Base-by-base conservation (phyloP, 257 asterid species). In the Knoxia roxburghii region DNA sequence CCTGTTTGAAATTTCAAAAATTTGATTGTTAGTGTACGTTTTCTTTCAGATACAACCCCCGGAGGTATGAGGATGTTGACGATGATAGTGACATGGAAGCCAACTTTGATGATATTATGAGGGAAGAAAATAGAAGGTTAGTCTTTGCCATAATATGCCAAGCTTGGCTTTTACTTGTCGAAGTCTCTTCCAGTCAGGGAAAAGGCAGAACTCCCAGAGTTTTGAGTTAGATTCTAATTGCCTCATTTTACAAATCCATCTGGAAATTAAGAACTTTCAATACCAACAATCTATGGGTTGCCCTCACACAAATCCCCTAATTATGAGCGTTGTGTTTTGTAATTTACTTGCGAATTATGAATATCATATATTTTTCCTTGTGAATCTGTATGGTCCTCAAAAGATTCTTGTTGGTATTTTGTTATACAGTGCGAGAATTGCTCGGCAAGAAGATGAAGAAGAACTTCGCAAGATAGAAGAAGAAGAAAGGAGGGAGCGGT, bases 11-110 rank as follows among this genome's bases (percentile, higher is more conserved):
- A 10, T 40, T 20, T 46, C 41, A 24, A 26, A 30, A 4, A 30
- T 3, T 51, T 45, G 33, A 69, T 29, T 37, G 32, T 33, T 13
- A 57, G 7, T 23, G 12, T 52, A 40, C 6, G 39, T 63, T 32
- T 41, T 58, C 51, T 45, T 77, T 75, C 81, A 93, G 97, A 81
- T 90, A 90, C 77, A 75, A 93, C 73, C 95, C 95, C 12, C 70
- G 68, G 26, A 78, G 72, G 64, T 86, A 74, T 58, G 69, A 23
- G 17, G 94, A 88, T 43, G 87, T 68, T 24, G 95, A 81, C 41
- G 95, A 88, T 75, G 91, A 55, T 73, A 82, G 90, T 68, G 84
- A 90, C 79, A 90, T 93, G 99, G 95, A 83, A 75, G 96, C 95
- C 55, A 75, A 72, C 77, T 93, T 85, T 75, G 84, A 86, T 23